Conservation (phyloP, 495 filamentous ascomycete species). For the Aspergillus incahuasiensis region DNA sequence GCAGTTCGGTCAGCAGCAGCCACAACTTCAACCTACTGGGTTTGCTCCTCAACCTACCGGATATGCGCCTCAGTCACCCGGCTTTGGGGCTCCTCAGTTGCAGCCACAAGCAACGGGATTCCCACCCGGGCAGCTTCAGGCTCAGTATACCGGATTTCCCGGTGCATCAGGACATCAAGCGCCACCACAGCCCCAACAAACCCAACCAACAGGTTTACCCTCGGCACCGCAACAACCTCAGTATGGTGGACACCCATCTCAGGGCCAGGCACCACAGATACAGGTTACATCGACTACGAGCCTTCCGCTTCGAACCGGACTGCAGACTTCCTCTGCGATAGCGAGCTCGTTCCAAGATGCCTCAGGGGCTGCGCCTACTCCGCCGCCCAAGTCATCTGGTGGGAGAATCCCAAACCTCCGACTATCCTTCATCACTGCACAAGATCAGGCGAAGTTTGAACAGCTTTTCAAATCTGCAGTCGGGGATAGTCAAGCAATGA, state of each 20-base stretch:
- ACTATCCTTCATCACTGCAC: constrained; percentile 89
- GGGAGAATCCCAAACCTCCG: constrained; percentile 89
- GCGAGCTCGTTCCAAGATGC: constrained; percentile 71
- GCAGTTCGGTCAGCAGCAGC: constrained; percentile 48
- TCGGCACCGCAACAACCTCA: constrained; percentile 36
- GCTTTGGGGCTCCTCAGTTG: constrained; percentile 44
- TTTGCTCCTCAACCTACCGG: constrained; percentile 50
- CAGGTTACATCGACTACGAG: constrained; percentile 44
- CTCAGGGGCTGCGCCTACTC: constrained; percentile 41
- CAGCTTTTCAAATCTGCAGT: constrained; percentile 96
- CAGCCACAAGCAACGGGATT: constrained; percentile 57
- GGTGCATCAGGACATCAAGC: constrained; percentile 34
- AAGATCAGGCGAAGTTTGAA: constrained; percentile 97
- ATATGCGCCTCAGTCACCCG: constrained; percentile 50
- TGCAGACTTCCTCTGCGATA: constrained; percentile 76
- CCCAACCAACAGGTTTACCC: constrained; percentile 45
- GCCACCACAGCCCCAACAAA: constrained; percentile 28
- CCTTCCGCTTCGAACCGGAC: constrained; percentile 34
- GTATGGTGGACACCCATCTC: constrained; percentile 36
- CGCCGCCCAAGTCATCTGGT: constrained; percentile 47
- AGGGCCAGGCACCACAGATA: constrained; percentile 42
- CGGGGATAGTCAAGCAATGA: constrained; percentile 79
- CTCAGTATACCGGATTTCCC: constrained; percentile 54
- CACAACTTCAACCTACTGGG: constrained; percentile 55
- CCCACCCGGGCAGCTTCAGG: constrained; percentile 57